Percentiles rank a stretch among this genome's conserved stretches.
phyloP scores from a whole-genome alignment of 2,329 filamentous ascomycete species.

The Paraphaeosphaeria sporulosa region DNA sequence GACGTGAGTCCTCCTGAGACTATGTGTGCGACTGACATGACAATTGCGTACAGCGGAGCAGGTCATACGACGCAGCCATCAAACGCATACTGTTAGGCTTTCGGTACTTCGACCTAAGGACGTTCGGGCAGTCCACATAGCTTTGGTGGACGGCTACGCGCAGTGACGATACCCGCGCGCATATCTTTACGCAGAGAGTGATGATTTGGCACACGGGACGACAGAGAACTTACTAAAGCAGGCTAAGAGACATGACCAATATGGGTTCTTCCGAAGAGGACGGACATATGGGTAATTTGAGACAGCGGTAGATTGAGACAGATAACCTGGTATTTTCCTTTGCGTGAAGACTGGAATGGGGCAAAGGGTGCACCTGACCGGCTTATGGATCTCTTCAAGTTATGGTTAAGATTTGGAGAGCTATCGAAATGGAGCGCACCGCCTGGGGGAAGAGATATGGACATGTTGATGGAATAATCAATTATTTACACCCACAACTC shows the following conservation, averaged over 20 bases:
- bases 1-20: background rate
- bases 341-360: background rate
- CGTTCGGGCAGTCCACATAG: background rate
- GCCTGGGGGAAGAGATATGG: no score
- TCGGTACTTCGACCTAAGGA: background rate
- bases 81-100: slow-evolving; percentile 2
- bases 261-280: background rate
- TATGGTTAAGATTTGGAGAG: no score
- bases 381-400: no score
- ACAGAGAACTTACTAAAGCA: background rate
- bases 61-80: background rate
- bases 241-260: background rate
- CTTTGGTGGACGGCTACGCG: no score
- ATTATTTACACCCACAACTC: no score
- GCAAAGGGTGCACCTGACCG: no score
- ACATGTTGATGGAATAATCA: no score
- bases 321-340: no score
- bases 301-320: no score
- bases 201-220: background rate
- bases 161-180: background rate
- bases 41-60: background rate
- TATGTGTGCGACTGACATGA: no score
- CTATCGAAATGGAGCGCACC: no score
- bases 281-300: background rate
- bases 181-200: background rate